Evolutionary conservation across 495 filamentous ascomycete genomes (phyloP), one percentile per base, ranked within the genome.

Genomic region (Aspergillus cavernicola): DNA sequence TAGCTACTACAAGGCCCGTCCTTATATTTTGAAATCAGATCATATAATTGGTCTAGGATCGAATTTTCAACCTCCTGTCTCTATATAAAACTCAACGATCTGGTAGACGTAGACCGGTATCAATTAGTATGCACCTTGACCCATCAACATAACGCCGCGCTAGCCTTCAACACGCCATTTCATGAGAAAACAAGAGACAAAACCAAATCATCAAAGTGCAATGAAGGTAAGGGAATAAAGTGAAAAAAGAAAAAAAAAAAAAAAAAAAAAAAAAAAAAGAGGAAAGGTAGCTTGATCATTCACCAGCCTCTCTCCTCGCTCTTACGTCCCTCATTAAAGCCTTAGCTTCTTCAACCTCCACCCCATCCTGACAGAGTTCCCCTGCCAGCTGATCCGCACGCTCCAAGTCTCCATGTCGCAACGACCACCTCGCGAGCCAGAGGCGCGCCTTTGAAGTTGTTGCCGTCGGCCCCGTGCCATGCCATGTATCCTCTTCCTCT

Each of bases 311-410:
- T 66, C 90, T 80, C 65, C 91, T 81, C 4, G 88, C 88, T 56
- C 92, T 77, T 18, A 95, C 80, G 73, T 97, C 93, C 53, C 91
- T 80, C 57, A 97, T 88, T 55, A 99, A 75, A 3, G 92, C 92
- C 74, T 97, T 97, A 12, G 95, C 95, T 69, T 99, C 95, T 68
- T 99, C 95, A 13, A 99, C 90, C 70, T 99, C 95, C 22, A 91
- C 84, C 1, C 95, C 95, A 72, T 99, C 95, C 67, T 97, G 89
- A 67, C 91, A 97, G 31, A 97, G 75, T 66, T 97, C 92, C 46
- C 81, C 88, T 3, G 90, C 92, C 13, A 96, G 71, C 56, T 90
- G 85, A 69, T 87, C 87, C 13, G 90, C 89, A 41, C 86, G 80
- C 5, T 73, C 74, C 50, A 88, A 86, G 60, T 92, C 87, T 23